Evolutionary conservation across 495 filamentous ascomycete species (phyloP).

Genomic region (Penicillium riverlandense): DNA sequence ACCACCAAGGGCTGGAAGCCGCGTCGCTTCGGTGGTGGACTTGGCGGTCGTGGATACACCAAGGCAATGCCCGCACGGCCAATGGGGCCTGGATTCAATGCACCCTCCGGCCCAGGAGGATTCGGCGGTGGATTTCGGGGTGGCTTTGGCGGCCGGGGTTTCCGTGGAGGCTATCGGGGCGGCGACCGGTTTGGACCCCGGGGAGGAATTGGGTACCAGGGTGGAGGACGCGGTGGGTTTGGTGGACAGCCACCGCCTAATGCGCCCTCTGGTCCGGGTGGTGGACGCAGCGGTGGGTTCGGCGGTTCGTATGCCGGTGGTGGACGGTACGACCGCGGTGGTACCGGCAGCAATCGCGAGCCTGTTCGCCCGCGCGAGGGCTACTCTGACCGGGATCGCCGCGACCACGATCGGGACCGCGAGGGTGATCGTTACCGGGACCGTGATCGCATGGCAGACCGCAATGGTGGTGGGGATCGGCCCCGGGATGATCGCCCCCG

Average conservation of each 20-base stretch:
- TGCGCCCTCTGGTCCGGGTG: conserved; percentile 74
- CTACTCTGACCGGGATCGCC: conserved; percentile 46
- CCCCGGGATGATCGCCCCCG: conserved; percentile 42
- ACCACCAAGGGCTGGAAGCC: conserved; percentile 95
- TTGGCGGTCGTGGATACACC: conserved; percentile 89
- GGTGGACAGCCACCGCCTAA: conserved; percentile 63
- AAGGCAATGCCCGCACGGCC: conserved; percentile 73
- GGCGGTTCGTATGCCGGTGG: conserved; percentile 36
- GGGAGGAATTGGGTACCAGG: conserved; percentile 54
- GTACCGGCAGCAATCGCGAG: conserved; percentile 48
- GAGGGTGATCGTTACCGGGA: conserved; percentile 50
- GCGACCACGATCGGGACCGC: conserved; percentile 54
- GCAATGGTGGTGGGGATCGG: conserved; percentile 18
- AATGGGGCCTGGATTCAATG: conserved; percentile 49
- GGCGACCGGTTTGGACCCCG: conserved; percentile 58
- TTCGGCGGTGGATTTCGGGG: conserved; percentile 63
- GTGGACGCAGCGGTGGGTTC: conserved; percentile 48
- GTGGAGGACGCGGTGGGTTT: conserved; percentile 47
- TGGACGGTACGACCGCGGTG: conserved; percentile 41
- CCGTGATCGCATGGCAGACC: conserved; percentile 28
- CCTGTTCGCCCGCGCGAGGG: conserved; percentile 43
- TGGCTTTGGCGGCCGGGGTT: conserved; percentile 43
- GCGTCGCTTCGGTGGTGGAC: conserved; percentile 81
- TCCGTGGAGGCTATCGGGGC: conserved; percentile 53
- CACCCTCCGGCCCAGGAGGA: conserved; percentile 60